These are phyloP conservation scores for Malassezia pachydermatis DNA, from an alignment of 1,284 basidiomycete genomes.

Conservation along the genomic window DNA sequence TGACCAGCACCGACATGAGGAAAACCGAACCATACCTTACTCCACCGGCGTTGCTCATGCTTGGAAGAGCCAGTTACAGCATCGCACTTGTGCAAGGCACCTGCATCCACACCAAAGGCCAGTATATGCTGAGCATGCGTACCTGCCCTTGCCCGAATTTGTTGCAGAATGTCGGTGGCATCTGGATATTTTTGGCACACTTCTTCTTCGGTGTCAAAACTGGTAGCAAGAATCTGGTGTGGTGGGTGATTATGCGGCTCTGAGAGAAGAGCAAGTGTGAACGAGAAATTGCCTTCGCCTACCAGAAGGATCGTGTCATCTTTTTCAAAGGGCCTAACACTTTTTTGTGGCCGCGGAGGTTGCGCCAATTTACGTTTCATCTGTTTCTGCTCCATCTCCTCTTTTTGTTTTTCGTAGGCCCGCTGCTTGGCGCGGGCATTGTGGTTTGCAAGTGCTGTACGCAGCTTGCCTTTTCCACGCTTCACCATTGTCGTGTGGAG, in stretches of 20 bases:
- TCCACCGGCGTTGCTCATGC: slow-evolving; percentile 54
- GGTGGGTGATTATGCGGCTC: slow-evolving; percentile 52
- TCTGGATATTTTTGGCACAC: slow-evolving; percentile 79
- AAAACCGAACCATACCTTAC: slow-evolving; percentile 82
- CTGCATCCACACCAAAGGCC: slow-evolving; percentile 75
- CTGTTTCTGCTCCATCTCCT: neutral
- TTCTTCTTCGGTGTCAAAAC: slow-evolving; percentile 68
- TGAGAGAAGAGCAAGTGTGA: slow-evolving; percentile 63
- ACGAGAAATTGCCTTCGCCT: slow-evolving; percentile 88
- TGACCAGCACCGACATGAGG: slow-evolving; percentile 94
- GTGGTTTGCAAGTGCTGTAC: slow-evolving; percentile 15
- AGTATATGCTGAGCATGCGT: slow-evolving; percentile 59
- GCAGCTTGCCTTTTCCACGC: slow-evolving; percentile 13
- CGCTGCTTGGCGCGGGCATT: slow-evolving; percentile 12
- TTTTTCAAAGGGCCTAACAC: slow-evolving; percentile 60
- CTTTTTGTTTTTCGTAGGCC: slow-evolving; percentile 30
- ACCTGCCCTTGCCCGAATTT: slow-evolving; percentile 26
- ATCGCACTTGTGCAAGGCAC: slow-evolving; percentile 59
- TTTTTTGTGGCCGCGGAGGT: neutral
- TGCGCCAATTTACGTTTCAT: neutral
- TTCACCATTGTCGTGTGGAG: slow-evolving; percentile 14
- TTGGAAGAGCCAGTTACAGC: slow-evolving; percentile 37
- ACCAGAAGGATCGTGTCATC: slow-evolving; percentile 74
- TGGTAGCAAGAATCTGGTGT: slow-evolving; percentile 68
- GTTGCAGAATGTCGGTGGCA: slow-evolving; percentile 57